Base-by-base conservation (phyloP, 768 basidiomycete genomes). In the Gloeopeniophorella convolvens region DNA sequence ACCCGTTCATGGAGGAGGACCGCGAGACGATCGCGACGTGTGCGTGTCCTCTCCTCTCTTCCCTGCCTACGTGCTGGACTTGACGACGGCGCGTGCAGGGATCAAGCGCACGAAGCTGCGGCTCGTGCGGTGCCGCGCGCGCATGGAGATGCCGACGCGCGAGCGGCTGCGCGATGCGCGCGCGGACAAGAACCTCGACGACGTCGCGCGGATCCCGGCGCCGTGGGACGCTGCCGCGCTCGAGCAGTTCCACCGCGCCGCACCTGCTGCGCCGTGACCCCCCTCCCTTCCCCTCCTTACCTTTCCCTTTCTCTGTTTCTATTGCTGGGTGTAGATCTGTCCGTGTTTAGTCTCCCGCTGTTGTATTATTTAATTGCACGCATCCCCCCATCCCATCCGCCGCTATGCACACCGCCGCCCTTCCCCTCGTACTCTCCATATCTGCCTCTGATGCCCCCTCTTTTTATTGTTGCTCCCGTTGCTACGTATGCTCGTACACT, bases 1-100 rank as follows among this genome's bases (percentile, higher is more conserved):
- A 89, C 62, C 87, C 89, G 2, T 90, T 83, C 66, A 77, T 83
- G 77, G 86, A 88, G 44, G 88, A 91, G 58, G 89, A 91, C 60
- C 76, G 82, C 26, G 76, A 78, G 33, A 89, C 85, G 4, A 88
- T 90, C 41, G 76, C 79, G 13, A 88, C 78, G 2, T 90, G 88
- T 88, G 52, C 34, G 83, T 69, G 9, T 23, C 13, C 48, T 31
- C 48, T 15, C 34, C 50, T 36, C 48, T 35, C 26, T 40, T 4
- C 10, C 27, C 52, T 40, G 35, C 23, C 44, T 16, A 43, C 35
- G 16, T 37, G 33, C 20, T 59, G 42, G 34, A n/a, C n/a, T n/a
- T 13, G 15, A 12, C 60, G 47, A 37, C 0, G 40, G 13, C 15
- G 2, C 36, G 16, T 26, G 18, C 50, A 88, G 85, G 88, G 88